Evolutionary conservation across 495 filamentous ascomycete species (phyloP), one percentile per base, ranked within the genome.

Genomic region (Aspergillus panamensis): DNA sequence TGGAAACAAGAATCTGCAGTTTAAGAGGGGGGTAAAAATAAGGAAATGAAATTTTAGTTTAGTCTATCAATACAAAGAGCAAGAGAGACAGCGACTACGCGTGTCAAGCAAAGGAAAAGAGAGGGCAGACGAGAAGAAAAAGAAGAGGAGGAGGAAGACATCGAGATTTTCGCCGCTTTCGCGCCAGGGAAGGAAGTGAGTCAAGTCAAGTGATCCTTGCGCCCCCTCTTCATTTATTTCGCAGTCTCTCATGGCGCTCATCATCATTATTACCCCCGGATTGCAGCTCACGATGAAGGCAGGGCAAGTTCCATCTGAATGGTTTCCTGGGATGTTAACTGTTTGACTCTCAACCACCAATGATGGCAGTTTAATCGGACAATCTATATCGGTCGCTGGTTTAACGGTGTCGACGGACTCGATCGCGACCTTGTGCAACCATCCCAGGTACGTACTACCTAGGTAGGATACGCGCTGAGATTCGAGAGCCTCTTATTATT

Each of bases 141-240:
- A 51, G 19, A 55, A 48, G 13, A 9, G 17, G 44, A 58, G 31
- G 43, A 25, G 20, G 44, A 53, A 30, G 53, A 30, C 35, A 16
- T 39, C 9, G 14, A 9, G 45, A 31, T 30, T 44, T 44, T n/a
- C 47, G 55, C 48, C 25, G 39, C 30, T 42, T 56, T 45, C 45
- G 33, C 44, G 19, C 39, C 44, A 31, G 32, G n/a, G n/a, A n/a
- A n/a, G n/a, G n/a, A n/a, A n/a, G 39, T 48, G 44, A 42, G 56
- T 58, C n/a, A 5, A 25, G 25, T 25, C 56, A 58, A 58, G 56
- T 58, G 56, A 58, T 58, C 56, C 31, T 37, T 40, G 19, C 25
- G 37, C 48, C 56, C 25, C 47, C 29, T 21, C 9, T 19, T 51
- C 47, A 21, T 33, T 45, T 13, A 13, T 29, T 57, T 6, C 35